A percentile compares a stretch with the other conserved stretches of the same genome.
phyloP scores from a whole-genome alignment of 306 rosid species.

The Fragaria iinumae region DNA sequence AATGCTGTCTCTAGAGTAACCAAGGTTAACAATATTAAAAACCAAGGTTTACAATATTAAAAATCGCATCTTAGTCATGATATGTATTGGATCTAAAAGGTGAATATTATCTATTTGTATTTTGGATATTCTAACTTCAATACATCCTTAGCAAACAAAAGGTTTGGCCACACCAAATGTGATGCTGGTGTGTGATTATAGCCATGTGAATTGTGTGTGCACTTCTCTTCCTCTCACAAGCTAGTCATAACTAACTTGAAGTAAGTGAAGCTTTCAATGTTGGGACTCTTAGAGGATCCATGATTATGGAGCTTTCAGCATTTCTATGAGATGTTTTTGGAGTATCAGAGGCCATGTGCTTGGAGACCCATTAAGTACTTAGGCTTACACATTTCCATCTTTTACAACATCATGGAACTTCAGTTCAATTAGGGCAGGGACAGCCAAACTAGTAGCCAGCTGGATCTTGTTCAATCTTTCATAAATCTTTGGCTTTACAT shows the following conservation, averaged over 20 bases:
- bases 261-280: not conserved
- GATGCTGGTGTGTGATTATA: not conserved
- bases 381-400: conserved; percentile 4
- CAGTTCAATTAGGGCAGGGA: not conserved
- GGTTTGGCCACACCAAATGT: not conserved
- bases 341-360: conserved; percentile 3
- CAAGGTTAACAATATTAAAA: no score
- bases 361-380: not conserved
- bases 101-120: not conserved
- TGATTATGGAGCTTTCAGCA: conserved; percentile 4
- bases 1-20: no score
- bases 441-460: conserved; percentile 4
- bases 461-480: not conserved
- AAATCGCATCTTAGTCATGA: no score
- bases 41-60: no score
- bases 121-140: not conserved
- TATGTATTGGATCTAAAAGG: no score
- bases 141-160: not conserved
- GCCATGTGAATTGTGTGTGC: not conserved
- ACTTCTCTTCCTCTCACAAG: not conserved
- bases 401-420: not conserved
- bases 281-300: not conserved
- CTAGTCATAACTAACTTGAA: not conserved
- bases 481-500: not conserved
- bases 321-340: not conserved